These are phyloP conservation scores for Pleurotus sapidus DNA, from an alignment of 768 basidiomycete species.

Conservation along the genomic window DNA sequence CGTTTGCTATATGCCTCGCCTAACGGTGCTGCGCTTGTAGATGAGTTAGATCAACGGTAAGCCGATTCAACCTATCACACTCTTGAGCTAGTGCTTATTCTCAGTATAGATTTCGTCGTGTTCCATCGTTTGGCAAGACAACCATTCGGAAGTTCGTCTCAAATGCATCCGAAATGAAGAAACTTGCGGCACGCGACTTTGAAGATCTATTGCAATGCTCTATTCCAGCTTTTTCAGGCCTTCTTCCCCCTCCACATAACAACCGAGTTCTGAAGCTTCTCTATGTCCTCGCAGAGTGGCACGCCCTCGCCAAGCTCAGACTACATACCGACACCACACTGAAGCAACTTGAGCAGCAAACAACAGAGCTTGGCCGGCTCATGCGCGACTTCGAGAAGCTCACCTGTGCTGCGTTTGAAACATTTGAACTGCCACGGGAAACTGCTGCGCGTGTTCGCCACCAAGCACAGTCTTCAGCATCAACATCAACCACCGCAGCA, in stretches of 20 bases:
- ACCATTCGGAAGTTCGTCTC: constrained; percentile 31
- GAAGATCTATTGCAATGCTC: constrained; percentile 40
- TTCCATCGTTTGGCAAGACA: constrained; percentile 25
- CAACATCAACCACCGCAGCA: not conserved
- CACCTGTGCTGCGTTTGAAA: constrained; percentile 3
- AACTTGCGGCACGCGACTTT: constrained; percentile 34
- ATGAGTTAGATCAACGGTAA: constrained; percentile 19
- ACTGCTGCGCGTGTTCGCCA: not conserved
- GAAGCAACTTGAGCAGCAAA: not conserved
- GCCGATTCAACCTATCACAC: too few relatives aligned
- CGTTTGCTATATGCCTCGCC: too few relatives aligned
- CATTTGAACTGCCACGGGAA: constrained; percentile 4
- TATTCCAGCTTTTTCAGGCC: constrained; percentile 1
- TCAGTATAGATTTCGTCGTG: constrained; percentile 20
- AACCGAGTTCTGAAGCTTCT: not conserved
- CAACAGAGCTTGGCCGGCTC: not conserved
- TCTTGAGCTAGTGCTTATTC: not conserved
- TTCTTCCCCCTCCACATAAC: constrained; percentile 6
- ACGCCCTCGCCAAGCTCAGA: constrained; percentile 31
- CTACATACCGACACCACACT: constrained; percentile 23
- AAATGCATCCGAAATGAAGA: constrained; percentile 32
- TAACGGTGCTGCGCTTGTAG: too few relatives aligned
- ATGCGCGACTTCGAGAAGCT: constrained; percentile 3
- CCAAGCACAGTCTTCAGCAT: not conserved
- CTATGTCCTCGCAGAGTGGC: constrained; percentile 15